Evolutionary conservation across 2,329 filamentous ascomycete species (phyloP), one percentile per base, ranked within the genome.

Genomic region (Ophiostoma novo-ulmi): DNA sequence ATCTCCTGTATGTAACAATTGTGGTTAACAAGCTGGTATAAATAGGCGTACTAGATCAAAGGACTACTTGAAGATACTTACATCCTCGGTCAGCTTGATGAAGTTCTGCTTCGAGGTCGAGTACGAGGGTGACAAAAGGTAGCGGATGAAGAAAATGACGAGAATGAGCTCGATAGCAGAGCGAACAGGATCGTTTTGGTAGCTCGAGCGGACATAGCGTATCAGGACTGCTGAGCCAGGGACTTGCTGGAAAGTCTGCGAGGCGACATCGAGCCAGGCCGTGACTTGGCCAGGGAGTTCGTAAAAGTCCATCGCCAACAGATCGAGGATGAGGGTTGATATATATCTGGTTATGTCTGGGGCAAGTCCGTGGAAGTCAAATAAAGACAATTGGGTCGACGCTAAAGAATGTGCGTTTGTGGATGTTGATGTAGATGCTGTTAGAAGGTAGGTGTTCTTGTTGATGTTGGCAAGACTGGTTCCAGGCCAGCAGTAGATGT

Each of bases 141-240:
- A 99, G 74, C 94, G 89, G 71, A 99, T 91, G 74, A 96, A 96
- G 82, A 99, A 99, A 70, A 99, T 88, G 75, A 99, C 92, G 72
- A 99, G 85, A 75, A 98, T 89, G 68, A 99, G 84, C 81, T 99
- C 95, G 75, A 99, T 92, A 55, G 92, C 93, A 69, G 93, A 97
- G 70, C 96, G 91, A 71, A 98, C 88, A 11, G 95, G 95, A 77
- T 99, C 95, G 78, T 99, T 91, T 82, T 99, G 95, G 83, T 99
- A 98, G 79, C 93, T 97, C 71, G 93, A 97, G 80, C 92, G 92
- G 78, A 99, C 93, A 81, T 99, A 99, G 73, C 95, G 92, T 75
- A 97, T 87, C 77, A 98, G 85, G 76, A 99, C 97, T 61, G 94
- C 92, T 39, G 94, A 98, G 69, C 95, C 95, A 39, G 95, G 96